Base-by-base conservation (phyloP, 2,329 filamentous ascomycete genomes). In the Xylogone sp. region DNA sequence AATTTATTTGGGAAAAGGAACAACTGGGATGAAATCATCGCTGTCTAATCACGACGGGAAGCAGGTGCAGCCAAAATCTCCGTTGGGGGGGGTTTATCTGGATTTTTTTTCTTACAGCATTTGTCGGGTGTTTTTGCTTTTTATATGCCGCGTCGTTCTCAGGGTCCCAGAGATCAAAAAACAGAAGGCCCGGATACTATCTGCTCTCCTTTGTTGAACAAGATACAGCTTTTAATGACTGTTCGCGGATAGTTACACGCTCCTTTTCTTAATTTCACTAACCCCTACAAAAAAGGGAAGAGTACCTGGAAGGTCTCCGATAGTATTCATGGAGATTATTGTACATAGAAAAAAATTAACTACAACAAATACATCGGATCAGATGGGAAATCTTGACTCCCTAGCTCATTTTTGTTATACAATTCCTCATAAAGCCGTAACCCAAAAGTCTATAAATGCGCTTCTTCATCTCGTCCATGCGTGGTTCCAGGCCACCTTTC, bases 401-500 rank as follows among this genome's bases (percentile, higher is more conserved):
- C 34, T 16, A 39, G 10, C 34, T 39, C 34, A n/a, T n/a, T 13
- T 16, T 7, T 18, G n/a, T 27, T 22, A n/a, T n/a, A 31, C 16
- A n/a, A 19, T 9, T 29, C 21, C 21, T 4, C 2, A 45, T 20
- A 45, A 16, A 24, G 2, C 19, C 21, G 19, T 24, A 19, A 48
- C 34, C 34, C 34, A 39, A 16, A 39, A 48, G 19, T 22, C 39
- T 21, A 24, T 20, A 49, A n/a, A 29, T 19, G 5, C 22, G 10
- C 45, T 45, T 19, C 19, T 53, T 54, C 61, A 65, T 71, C 86
- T 81, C 75, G 84, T 96, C 94, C 94, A 99, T 12, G 76, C 86
- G 72, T 96, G 85, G 73, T 97, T 94, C 91, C 93, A 99, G n/a
- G 90, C 83, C 59, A 86, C 82, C 64, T 78, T 79, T 1, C 78